Base-by-base conservation (phyloP, 2,329 filamentous ascomycete genomes). In the Thielaviopsis ethacetica region DNA sequence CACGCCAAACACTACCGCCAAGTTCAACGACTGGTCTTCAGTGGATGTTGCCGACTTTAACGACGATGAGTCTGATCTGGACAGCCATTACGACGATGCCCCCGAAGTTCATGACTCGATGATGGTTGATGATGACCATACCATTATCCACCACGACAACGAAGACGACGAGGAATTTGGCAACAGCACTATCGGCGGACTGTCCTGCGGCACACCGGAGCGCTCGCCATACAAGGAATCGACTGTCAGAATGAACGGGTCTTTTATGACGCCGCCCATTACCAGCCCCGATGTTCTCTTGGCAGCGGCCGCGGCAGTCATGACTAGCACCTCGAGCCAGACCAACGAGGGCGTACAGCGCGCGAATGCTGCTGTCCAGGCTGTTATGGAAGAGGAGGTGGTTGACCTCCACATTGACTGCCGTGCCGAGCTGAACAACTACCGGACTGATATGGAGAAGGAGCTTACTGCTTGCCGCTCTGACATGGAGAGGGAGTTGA, bases 201-300 rank as follows among this genome's bases (percentile, higher is more conserved):
- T 30, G 64, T 80, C 1, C 7, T 75, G 74, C 64, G 76, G 79
- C 65, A 82, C 79, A 2, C 79, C 79, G 0, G 72, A 73, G 1
- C 65, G 69, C 17, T 66, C 68, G 50, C 66, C 68, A 52, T 65
- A 68, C 22, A 59, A 59, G 27, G 19, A 53, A 17, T 27, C 49
- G 27, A 50, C 19, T 12, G 22, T 38, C 24, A 24, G 17, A 47
- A 58, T 58, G 49, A 19, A 49, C 17, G 27, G 50, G n/a, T 79
- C 77, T 0, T 80, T 81, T 62, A 75, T 75, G 4, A 79, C 78
- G 0, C 79, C 79, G 0, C 79, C 79, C 1, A 72, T 75, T 2
- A 82, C 79, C 0, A 82, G 79, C 50, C 76, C 76, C 0, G 63
- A 68, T 0, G 61, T 69, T 0, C 67, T 63, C 61, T 53, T 41